A percentile compares a stretch with the other conserved stretches of the same genome.
Conservation (phyloP, 2,329 filamentous ascomycete species). For the Eutypa lata region DNA sequence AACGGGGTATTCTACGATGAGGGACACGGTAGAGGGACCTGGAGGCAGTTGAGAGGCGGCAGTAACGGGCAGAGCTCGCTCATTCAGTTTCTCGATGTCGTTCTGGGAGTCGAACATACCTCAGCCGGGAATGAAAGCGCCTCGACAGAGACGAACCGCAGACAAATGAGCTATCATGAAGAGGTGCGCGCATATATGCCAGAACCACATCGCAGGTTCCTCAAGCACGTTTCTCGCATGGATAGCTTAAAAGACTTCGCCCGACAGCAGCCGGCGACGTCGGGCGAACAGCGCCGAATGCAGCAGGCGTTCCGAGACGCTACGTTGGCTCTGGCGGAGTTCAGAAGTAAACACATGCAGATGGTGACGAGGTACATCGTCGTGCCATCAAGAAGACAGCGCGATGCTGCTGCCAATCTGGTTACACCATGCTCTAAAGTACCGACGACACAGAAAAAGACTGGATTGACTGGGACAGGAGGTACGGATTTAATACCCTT, state of each 20-base stretch:
- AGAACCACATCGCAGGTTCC: constrained; percentile 73
- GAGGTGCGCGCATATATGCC: constrained; percentile 92
- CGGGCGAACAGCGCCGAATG: constrained; percentile 43
- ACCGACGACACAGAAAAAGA: constrained; percentile 29
- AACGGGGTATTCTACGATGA: constrained; percentile 82
- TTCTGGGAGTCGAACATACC: constrained; percentile 76
- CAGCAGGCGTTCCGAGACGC: constrained; percentile 63
- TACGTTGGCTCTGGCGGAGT: constrained; percentile 68
- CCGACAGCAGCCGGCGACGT: constrained; percentile 49
- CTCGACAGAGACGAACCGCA: constrained; percentile 8
- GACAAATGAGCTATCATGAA: constrained; percentile 42
- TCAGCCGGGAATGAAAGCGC: constrained; percentile 32
- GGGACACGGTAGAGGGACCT: constrained; percentile 61
- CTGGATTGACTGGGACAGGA: constrained; percentile 73
- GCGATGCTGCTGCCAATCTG: constrained; percentile 35
- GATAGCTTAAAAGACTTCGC: constrained; percentile 74
- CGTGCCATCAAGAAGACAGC: constrained; percentile 58
- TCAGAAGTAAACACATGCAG: constrained; percentile 84
- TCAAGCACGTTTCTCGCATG: constrained; percentile 65
- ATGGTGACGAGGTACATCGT: constrained; percentile 92
- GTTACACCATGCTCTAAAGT: constrained; percentile 40
- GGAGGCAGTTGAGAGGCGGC: constrained; percentile 79
- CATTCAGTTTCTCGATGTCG: constrained; percentile 89
- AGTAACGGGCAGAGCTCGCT: constrained; percentile 92
- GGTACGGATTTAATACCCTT: constrained; percentile 88